Evolutionary conservation across 1,139 yeast species (phyloP), one percentile per base, ranked within the genome.

Genomic region (Sugiyamaella pinicola): DNA sequence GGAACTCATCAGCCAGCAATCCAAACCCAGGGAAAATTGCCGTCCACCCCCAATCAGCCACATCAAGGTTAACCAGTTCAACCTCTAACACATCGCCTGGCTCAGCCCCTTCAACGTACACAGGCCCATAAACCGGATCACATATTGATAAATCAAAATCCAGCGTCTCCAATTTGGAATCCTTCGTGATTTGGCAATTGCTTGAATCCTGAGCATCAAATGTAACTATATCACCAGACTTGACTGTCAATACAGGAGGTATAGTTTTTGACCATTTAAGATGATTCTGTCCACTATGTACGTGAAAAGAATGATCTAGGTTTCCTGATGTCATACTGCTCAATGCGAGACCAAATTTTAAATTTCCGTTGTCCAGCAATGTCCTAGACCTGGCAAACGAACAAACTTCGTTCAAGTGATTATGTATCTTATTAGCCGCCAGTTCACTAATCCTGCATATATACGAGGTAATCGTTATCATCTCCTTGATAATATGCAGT

Each of bases 21-120:
- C 58, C 58, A 41, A 51, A 53, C 13, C 41, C 53, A 1, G 58
- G 58, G 45, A 53, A 55, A 8, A 53, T 52, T 3, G 55, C 58
- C 6, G 58, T 55, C 58, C 58, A 55, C 18, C 58, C 58, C 58
- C 58, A 55, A 33, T 55, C 54, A 21, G 56, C 47, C 9, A 45
- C 29, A 12, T 53, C 51, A 10, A 55, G 53, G 7, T 53, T 54
- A n/a, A 51, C 37, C n/a, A 55, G 28, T 24, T 54, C 54, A 13
- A 55, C 56, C 38, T 55, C 56, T 24, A 55, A 45, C 4, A 53
- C 54, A 43, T 55, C 58, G 10, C 58, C 58, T 12, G 56, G 54
- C 19, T 55, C 54, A 10, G 58, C 58, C 5, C 40, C 56, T 24
- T 53, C 54, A 15, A 55, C 49, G 35, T 50, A 55, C 3, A 55